A percentile compares a stretch with the other conserved stretches of the same genome.
These are phyloP conservation scores for Paramecium primaurelia DNA, from an alignment of 73 alveolate genomes.

Conservation along the genomic window DNA sequence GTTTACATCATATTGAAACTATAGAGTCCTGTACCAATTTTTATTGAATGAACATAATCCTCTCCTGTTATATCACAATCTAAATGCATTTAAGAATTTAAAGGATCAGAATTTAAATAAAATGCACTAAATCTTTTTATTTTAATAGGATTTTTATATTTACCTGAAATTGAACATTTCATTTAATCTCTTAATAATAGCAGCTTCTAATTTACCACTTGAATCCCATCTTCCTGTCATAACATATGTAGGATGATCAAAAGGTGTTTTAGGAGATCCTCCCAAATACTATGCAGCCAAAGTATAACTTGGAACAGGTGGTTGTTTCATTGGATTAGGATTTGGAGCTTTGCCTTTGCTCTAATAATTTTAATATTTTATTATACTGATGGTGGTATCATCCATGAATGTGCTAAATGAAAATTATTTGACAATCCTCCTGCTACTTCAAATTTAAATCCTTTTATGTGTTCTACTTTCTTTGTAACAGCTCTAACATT, in stretches of 20 bases:
- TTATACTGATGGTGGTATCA: slow-evolving; percentile 36
- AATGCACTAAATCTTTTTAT: not conserved
- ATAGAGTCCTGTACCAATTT: slow-evolving; percentile 47
- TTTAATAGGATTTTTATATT: not conserved
- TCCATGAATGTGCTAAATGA: slow-evolving; percentile 57
- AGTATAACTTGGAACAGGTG: slow-evolving; percentile 49
- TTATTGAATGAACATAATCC: slow-evolving; percentile 43
- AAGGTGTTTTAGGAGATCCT: slow-evolving; percentile 2
- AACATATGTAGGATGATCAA: slow-evolving; percentile 32
- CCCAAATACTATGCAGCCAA: slow-evolving; percentile 59
- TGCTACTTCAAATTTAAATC: slow-evolving; percentile 58
- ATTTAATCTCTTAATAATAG: slow-evolving; percentile 36
- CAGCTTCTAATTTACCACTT: slow-evolving; percentile 58
- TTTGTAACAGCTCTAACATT: slow-evolving; percentile 59
- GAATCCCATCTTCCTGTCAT: slow-evolving; percentile 65
- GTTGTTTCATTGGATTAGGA: slow-evolving; percentile 46
- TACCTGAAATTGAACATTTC: slow-evolving; percentile 37
- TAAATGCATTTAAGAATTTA: slow-evolving; percentile 34
- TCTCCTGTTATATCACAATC: slow-evolving; percentile 27
- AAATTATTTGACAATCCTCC: slow-evolving; percentile 53
- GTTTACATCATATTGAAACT: slow-evolving; percentile 57
- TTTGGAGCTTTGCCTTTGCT: not conserved
- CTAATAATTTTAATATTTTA: not conserved
- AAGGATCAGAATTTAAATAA: slow-evolving; percentile 45
- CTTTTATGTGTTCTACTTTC: slow-evolving; percentile 62